Base-by-base conservation (phyloP, 495 filamentous ascomycete species). In the Penicillium egyptiacum region DNA sequence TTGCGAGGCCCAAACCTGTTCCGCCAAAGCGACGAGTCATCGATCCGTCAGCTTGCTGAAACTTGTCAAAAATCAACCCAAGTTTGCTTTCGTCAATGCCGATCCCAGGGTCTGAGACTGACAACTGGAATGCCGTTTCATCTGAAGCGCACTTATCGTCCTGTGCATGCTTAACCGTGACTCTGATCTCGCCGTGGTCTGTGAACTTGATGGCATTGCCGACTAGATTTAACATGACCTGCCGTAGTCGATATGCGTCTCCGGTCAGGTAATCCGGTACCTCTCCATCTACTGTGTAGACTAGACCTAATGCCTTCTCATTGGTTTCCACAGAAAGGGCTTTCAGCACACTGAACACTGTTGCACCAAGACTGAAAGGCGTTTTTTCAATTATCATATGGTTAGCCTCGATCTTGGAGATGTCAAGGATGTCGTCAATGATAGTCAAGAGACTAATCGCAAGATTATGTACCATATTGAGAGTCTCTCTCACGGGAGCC, bases 381-480 rank as follows among this genome's bases (percentile, higher is more conserved):
- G 90, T 86, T 57, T 91, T 88, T 41, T 81, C 76, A 5, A 94
- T 82, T 3, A 88, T 93, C 74, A 96, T 95, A 55, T 96, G 79
- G 9, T 91, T 81, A 1, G 88, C 76, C 12, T 86, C 83, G 22
- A 93, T 81, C 65, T 93, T 93, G 5, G 88, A 91, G 56, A 92
- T 85, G 63, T 93, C 90, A 4, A 94, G 78, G 45, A 92, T 92
- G 60, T 94, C 89, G 57, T 93, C 92, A 62, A 94, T 93, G 20
- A 93, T 88, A 0, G 85, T 89, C 35, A 95, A 70, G 6, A 95
- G 75, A 5, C 83, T 84, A 60, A 90, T 91, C 0, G 86, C 90
- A 3, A 96, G 83, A 59, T 91, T 91, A 69, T 96, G 92, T 52
- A 96, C 91, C 70, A 95, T 96, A 61, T 92, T 95, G 60, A 96